Percentiles rank a stretch among this genome's conserved stretches.
Evolutionary conservation across 2,329 filamentous ascomycete species (phyloP).

Genomic region (Penicillium brevicompactum): DNA sequence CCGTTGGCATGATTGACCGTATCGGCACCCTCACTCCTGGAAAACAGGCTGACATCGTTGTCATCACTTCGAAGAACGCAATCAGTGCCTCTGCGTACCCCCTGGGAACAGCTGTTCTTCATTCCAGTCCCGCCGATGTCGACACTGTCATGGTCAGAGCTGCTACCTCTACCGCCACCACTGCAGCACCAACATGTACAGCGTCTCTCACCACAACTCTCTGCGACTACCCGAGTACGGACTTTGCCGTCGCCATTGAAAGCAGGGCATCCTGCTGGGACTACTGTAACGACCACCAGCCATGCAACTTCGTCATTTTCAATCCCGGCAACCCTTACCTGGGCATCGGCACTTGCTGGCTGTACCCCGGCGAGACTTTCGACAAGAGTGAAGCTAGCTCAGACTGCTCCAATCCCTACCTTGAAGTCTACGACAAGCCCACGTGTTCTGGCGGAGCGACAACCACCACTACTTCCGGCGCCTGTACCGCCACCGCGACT

Average conservation of each 20-base stretch:
- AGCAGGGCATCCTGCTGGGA: conserved; percentile 29
- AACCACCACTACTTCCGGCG: conserved; percentile 24
- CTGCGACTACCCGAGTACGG: too few species aligned
- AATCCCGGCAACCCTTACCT: conserved; percentile 27
- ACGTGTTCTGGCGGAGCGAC: conserved; percentile 20
- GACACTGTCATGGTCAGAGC: not conserved
- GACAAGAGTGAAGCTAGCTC: conserved; percentile 24
- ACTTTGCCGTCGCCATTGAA: conserved; percentile 28
- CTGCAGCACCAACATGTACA: too few species aligned
- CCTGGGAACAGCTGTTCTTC: too few species aligned
- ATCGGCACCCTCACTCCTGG: too few species aligned
- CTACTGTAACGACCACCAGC: conserved; percentile 32
- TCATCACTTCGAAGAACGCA: too few species aligned
- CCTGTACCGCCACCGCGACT: conserved; percentile 31
- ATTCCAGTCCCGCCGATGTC: too few species aligned
- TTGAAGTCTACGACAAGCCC: conserved; percentile 28
- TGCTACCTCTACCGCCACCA: too few species aligned
- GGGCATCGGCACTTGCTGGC: conserved; percentile 33
- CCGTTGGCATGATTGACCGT: too few species aligned
- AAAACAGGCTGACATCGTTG: too few species aligned
- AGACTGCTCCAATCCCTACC: conserved; percentile 20
- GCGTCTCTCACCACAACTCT: too few species aligned
- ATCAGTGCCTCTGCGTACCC: too few species aligned
- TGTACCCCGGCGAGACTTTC: conserved; percentile 31
- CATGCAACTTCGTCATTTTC: conserved; percentile 36